A percentile compares a stretch with the other conserved stretches of the same genome.
Evolutionary conservation across 179 eudicot genomes (phyloP).

Genomic region (Silene noctiflora): DNA sequence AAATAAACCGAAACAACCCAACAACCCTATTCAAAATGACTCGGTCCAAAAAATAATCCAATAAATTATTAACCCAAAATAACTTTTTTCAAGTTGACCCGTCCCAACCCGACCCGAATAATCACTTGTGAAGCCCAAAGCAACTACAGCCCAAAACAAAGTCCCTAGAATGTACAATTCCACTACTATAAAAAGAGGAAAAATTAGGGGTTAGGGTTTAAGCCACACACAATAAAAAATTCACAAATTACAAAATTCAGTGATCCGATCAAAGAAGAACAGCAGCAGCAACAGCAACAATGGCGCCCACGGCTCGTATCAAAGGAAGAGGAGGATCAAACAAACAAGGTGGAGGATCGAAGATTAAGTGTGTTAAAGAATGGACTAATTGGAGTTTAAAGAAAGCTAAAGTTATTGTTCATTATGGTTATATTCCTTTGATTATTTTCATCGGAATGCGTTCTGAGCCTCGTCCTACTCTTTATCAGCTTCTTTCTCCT

Average conservation of each 20-base stretch:
- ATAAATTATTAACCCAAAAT: no score
- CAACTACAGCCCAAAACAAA: not conserved
- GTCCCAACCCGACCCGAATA: no score
- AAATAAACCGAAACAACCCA: no score
- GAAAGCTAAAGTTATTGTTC: slow-evolving; percentile 71
- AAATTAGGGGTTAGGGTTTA: slow-evolving; percentile 25
- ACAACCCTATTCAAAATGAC: no score
- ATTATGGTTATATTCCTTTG: slow-evolving; percentile 79
- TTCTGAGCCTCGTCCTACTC: slow-evolving; percentile 80
- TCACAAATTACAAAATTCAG: not conserved
- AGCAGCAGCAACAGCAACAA: slow-evolving; percentile 27
- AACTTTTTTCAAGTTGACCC: no score
- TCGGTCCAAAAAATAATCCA: no score
- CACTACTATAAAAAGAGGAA: not conserved
- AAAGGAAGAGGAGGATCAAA: slow-evolving; percentile 36
- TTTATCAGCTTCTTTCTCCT: slow-evolving; percentile 79
- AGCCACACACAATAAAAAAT: not conserved
- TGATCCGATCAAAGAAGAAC: not conserved
- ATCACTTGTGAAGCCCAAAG: no score
- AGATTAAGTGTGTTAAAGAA: slow-evolving; percentile 50
- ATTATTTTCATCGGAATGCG: slow-evolving; percentile 83
- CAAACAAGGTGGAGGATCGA: slow-evolving; percentile 27
- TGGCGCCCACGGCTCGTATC: slow-evolving; percentile 28
- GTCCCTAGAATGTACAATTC: not conserved
- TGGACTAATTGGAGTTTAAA: slow-evolving; percentile 78